Base-by-base conservation (phyloP, 2,329 filamentous ascomycete species). In the Aspergillus puulaauensis region DNA sequence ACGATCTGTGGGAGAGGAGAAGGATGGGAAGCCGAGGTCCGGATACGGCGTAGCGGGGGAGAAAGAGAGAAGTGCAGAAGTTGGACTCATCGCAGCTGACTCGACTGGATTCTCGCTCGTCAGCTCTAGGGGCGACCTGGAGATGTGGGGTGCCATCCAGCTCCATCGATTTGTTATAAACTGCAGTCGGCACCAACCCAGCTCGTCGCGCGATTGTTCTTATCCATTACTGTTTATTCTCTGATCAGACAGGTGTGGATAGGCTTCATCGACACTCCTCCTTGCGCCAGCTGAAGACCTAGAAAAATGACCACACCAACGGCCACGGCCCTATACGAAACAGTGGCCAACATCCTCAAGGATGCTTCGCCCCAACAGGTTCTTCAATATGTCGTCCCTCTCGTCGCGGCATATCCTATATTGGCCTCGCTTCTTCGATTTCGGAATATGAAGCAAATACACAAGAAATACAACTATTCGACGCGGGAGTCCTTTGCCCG, bases 401-500 rank as follows among this genome's bases (percentile, higher is more conserved):
- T 67, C 1, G 27, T 70, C 2, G 19, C 68, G 5, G 65, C 64
- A 19, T 73, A 72, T 57, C 68, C 68, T 1, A 51, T 70, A 12
- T 45, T 74, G 17, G 64, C 66, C 14, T 64, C 62, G 3, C 54
- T 64, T 21, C 65, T 75, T 24, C 71, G 73, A 3, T 73, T 70
- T 50, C 70, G 64, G 7, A 63, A 67, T 14, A 61, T 78, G n/a
- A 68, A 75, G 58, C 66, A 65, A 23, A 70, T 79, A 46, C 70
- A 77, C 37, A 65, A 70, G 45, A 72, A 77, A 54, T 80, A 75
- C 62, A 71, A 75, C 4, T 83, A 80, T 56, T 70, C 73, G 8
- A 80, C 75, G 3, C 71, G 79, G 9, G 74, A 76, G 21, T 77
- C 79, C 6, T 71, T 82, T 56, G 69, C 76, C n/a, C 72, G 71